These are phyloP conservation scores for Haplographium delicatum DNA, from an alignment of 495 filamentous ascomycete genomes.

Conservation along the genomic window DNA sequence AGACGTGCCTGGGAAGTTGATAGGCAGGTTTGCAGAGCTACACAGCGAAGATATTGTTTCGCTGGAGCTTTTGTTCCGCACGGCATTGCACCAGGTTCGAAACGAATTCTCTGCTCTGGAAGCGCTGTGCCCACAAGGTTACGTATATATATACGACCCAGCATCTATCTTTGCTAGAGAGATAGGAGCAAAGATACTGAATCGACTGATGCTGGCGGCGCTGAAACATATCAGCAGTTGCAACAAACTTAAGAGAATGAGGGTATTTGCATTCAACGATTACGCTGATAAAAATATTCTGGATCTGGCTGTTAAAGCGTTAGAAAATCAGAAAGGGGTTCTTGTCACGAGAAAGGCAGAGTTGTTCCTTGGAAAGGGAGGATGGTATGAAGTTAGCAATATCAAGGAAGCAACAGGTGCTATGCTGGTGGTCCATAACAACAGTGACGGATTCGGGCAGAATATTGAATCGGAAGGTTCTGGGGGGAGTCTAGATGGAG, in stretches of 20 bases:
- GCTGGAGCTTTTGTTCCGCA: conserved; percentile 18
- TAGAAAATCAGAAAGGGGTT: conserved; percentile 11
- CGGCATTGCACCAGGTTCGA: conserved; percentile 14
- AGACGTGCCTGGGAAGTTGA: conserved; percentile 4
- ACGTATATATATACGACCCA: conserved; percentile 24
- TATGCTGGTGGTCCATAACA: conserved; percentile 25
- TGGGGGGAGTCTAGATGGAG: conserved; percentile 22
- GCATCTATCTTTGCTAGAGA: conserved; percentile 23
- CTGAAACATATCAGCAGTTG: conserved; percentile 11
- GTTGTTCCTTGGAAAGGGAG: conserved; percentile 13
- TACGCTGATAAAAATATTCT: conserved; percentile 16
- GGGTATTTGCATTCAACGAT: conserved; percentile 19
- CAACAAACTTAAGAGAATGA: conserved; percentile 18
- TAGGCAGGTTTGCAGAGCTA: conserved; percentile 8
- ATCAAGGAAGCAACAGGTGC: conserved; percentile 3
- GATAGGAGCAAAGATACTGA: conserved; percentile 19
- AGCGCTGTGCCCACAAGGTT: conserved; percentile 21
- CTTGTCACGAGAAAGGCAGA: conserved; percentile 8
- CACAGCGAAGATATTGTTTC: conserved; percentile 9
- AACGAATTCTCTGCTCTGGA: conserved; percentile 24
- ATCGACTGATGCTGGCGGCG: conserved; percentile 17
- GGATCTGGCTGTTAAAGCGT: conserved; percentile 2
- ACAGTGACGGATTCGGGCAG: conserved; percentile 25
- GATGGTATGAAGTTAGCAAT: conserved; percentile 11
- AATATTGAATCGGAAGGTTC: conserved; percentile 24